Conservation (phyloP, 768 basidiomycete genomes). For the Tulasnella sp. region DNA sequence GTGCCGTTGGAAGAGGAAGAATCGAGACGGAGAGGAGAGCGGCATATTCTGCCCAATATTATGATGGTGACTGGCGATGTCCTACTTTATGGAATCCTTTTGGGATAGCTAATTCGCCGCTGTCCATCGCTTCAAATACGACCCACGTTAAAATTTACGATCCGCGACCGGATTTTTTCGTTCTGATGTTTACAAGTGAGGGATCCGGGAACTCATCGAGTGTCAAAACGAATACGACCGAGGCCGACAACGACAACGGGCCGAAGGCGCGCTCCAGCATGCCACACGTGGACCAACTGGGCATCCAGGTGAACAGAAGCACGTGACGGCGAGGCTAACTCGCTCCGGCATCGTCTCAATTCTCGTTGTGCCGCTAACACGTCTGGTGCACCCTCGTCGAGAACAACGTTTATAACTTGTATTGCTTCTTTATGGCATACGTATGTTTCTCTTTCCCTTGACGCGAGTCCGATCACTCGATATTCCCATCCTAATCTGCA, state of each 20-base stretch:
- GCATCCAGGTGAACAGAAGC: neutral
- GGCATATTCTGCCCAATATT: conserved; percentile 85
- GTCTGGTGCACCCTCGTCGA: too few relatives aligned
- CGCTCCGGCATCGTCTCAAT: too few relatives aligned
- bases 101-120: neutral
- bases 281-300: too few relatives aligned
- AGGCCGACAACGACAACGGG: neutral
- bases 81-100: neutral
- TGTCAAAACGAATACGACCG: neutral
- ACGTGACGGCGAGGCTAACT: neutral
- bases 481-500: too few relatives aligned
- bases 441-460: too few relatives aligned
- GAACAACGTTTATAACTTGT: too few relatives aligned
- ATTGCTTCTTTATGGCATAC: too few relatives aligned
- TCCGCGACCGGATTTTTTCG: neutral
- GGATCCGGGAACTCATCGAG: too few relatives aligned
- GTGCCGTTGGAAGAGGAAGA: conserved; percentile 51
- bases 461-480: too few relatives aligned
- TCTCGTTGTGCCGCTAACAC: too few relatives aligned
- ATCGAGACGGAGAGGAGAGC: conserved; percentile 56
- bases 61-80: conserved; percentile 50
- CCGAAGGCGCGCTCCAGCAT: too few relatives aligned
- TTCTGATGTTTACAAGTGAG: neutral
- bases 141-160: conserved; percentile 59
- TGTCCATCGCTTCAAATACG: conserved; percentile 28